Conservation (phyloP, 2,329 filamentous ascomycete genomes). For the Periconia macrospinosa region DNA sequence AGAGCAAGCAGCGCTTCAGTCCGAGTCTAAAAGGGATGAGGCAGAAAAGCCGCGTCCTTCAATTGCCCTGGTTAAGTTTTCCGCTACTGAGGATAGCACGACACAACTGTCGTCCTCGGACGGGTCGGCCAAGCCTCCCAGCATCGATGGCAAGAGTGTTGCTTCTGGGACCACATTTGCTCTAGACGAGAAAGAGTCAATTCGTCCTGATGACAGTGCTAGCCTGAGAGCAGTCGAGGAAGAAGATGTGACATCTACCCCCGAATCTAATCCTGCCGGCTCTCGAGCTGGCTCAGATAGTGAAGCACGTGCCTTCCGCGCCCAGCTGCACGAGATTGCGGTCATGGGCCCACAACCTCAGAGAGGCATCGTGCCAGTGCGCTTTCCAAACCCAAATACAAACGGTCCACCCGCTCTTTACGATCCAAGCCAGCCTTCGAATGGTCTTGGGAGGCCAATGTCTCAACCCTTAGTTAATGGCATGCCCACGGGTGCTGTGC, state of each 20-base stretch:
- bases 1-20: conserved; percentile 20
- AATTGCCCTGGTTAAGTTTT: conserved; percentile 33
- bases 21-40: conserved; percentile 51
- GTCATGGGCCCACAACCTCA: conserved; percentile 50
- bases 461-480: conserved; percentile 33
- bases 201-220: conserved; percentile 92
- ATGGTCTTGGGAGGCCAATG: conserved; percentile 27
- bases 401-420: conserved; percentile 34
- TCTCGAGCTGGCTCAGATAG: conserved; percentile 84
- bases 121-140: conserved; percentile 78
- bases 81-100: conserved; percentile 45
- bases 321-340: conserved; percentile 59
- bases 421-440: conserved; percentile 37
- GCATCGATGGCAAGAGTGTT: conserved; percentile 90
- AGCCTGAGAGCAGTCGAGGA: conserved; percentile 90
- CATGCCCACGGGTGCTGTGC: conserved; percentile 20
- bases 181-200: conserved; percentile 94
- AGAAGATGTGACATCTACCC: conserved; percentile 79
- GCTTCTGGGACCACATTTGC: conserved; percentile 93
- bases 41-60: conserved; percentile 28
- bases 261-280: conserved; percentile 72
- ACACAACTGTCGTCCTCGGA: conserved; percentile 57
- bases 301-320: conserved; percentile 59
- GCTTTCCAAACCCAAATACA: conserved; percentile 30
- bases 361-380: conserved; percentile 37